These are phyloP conservation scores for Colletotrichum australisinense DNA, from an alignment of 2,329 filamentous ascomycete species.

Conservation along the genomic window DNA sequence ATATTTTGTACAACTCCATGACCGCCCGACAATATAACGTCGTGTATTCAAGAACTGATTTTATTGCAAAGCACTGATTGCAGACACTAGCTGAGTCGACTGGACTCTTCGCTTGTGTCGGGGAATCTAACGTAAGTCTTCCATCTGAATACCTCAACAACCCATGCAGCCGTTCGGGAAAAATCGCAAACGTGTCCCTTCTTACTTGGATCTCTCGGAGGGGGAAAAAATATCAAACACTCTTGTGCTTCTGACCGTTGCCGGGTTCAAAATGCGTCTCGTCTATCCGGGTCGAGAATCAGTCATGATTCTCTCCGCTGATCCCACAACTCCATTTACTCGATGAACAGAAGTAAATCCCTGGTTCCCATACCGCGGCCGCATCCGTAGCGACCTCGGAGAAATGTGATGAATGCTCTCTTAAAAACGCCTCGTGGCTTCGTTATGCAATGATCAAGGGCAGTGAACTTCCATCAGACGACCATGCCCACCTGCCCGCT, in stretches of 20 bases:
- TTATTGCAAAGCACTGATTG: background rate
- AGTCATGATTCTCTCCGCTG: conserved; percentile 9
- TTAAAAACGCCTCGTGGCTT: conserved; percentile 33
- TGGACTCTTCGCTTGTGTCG: background rate
- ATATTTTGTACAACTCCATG: background rate
- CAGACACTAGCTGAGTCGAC: background rate
- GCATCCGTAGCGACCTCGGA: background rate
- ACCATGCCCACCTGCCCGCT: conserved; percentile 35
- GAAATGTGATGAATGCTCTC: conserved; percentile 16
- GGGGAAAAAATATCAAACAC: background rate
- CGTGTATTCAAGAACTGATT: background rate
- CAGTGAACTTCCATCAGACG: conserved; percentile 27
- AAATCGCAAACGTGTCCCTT: background rate
- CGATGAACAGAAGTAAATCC: conserved; percentile 7
- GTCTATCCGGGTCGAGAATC: conserved; percentile 9
- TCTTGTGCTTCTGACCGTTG: conserved; percentile 2
- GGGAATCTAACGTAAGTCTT: background rate
- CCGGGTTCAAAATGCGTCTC: conserved; percentile 13
- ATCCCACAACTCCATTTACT: conserved; percentile 21
- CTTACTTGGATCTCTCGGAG: background rate
- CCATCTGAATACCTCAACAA: background rate
- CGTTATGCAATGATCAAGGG: conserved; percentile 32
- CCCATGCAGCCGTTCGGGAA: background rate
- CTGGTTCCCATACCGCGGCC: background rate
- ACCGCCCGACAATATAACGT: background rate